phyloP scores from a whole-genome alignment of 2,329 filamentous ascomycete genomes.

The Neofusicoccum ribis region DNA sequence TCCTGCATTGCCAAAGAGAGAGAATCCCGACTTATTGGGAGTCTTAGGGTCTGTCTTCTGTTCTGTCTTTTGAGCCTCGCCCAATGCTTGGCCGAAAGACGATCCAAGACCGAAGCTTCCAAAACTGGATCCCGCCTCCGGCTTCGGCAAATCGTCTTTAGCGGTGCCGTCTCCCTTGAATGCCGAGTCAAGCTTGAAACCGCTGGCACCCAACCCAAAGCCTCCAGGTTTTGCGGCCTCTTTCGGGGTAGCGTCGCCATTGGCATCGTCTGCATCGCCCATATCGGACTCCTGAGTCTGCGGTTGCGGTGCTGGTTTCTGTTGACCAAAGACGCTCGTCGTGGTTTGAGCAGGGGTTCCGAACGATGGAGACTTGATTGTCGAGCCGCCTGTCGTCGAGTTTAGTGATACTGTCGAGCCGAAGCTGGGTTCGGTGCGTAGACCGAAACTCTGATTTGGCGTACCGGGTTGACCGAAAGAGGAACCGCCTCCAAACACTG shows the following conservation, averaged over 20 bases:
- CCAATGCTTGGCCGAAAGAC: slow-evolving; percentile 61
- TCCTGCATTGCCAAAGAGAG: neutral
- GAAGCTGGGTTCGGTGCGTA: slow-evolving; percentile 37
- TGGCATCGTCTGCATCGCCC: slow-evolving; percentile 28
- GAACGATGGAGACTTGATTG: slow-evolving; percentile 11
- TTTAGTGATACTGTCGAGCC: slow-evolving; percentile 44
- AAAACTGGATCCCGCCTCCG: slow-evolving; percentile 36
- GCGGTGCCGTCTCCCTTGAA: slow-evolving; percentile 66
- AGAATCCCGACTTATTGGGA: slow-evolving; percentile 20
- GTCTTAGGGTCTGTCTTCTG: slow-evolving; percentile 39
- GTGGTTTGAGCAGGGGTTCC: neutral
- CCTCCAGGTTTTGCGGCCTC: slow-evolving; percentile 25
- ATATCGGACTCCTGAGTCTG: slow-evolving; percentile 33
- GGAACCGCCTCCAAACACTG: slow-evolving; percentile 28
- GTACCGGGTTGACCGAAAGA: slow-evolving; percentile 21
- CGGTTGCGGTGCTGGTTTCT: slow-evolving; percentile 29
- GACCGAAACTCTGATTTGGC: slow-evolving; percentile 25
- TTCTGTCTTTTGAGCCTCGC: slow-evolving; percentile 39
- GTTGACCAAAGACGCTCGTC: slow-evolving; percentile 21
- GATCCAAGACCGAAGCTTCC: slow-evolving; percentile 61
- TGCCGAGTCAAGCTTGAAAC: slow-evolving; percentile 67
- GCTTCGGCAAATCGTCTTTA: slow-evolving; percentile 59
- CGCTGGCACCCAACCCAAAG: slow-evolving; percentile 35
- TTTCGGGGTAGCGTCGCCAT: slow-evolving; percentile 20
- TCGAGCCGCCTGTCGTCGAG: slow-evolving; percentile 30